These are phyloP conservation scores for Candolleomyces aberdarensis DNA, from an alignment of 768 basidiomycete genomes.

Conservation along the genomic window DNA sequence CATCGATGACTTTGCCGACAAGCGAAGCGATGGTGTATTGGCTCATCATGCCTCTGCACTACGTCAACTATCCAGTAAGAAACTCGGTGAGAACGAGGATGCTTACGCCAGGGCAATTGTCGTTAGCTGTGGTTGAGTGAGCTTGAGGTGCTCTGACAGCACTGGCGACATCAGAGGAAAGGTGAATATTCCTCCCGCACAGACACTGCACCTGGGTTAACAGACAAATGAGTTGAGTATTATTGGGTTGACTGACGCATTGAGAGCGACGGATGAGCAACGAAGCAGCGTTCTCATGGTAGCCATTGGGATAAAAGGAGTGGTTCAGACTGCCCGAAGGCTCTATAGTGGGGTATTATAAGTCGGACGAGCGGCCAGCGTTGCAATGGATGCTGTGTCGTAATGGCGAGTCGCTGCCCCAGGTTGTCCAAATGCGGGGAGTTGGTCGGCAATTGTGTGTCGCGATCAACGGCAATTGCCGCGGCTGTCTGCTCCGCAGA, in stretches of 20 bases:
- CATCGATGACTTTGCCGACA: conserved; percentile 67
- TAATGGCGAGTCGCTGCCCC: too few relatives aligned
- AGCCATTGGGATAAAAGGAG: background rate
- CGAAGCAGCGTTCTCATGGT: conserved; percentile 14
- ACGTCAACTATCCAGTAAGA: background rate
- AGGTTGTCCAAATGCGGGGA: too few relatives aligned
- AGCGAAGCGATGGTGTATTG: conserved; percentile 76
- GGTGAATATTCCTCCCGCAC: conserved; percentile 76
- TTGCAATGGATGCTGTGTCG: background rate
- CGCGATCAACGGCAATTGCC: too few relatives aligned
- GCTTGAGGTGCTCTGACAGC: conserved; percentile 53
- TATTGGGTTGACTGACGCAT: conserved; percentile 45
- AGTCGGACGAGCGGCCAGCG: background rate
- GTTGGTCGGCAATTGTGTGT: too few relatives aligned
- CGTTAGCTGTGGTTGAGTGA: conserved; percentile 75
- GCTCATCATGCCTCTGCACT: conserved; percentile 69
- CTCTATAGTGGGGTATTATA: background rate
- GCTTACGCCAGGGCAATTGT: conserved; percentile 75
- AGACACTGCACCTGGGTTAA: conserved; percentile 43
- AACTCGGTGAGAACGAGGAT: background rate
- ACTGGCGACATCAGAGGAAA: conserved; percentile 73
- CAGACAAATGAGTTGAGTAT: conserved; percentile 9
- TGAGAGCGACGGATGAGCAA: conserved; percentile 57
- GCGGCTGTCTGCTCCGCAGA: too few relatives aligned
- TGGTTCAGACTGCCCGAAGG: background rate